Conservation (phyloP, 1,284 basidiomycete species). For the Sanghuangporus weigelae region DNA sequence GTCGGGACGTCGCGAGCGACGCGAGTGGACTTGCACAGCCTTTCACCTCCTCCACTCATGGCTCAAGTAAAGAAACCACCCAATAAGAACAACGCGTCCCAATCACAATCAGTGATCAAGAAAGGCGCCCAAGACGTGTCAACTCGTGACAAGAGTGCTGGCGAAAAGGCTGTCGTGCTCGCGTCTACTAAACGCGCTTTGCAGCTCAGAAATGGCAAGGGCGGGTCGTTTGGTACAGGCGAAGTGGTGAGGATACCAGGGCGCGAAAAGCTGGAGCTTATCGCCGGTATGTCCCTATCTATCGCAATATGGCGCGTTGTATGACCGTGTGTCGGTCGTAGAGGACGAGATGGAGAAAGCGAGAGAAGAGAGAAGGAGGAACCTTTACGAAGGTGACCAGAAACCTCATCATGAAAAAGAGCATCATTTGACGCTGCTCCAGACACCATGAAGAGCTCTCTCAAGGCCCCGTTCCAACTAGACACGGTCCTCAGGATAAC, state of each 20-base stretch:
- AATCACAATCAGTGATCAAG: background rate
- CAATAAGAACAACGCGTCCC: background rate
- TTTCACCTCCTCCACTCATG: background rate
- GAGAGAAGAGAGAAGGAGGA: slow-evolving; percentile 30
- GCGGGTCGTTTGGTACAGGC: slow-evolving; percentile 63
- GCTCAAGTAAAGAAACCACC: background rate
- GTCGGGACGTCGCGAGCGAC: background rate
- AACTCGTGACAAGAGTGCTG: background rate
- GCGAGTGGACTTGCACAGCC: background rate
- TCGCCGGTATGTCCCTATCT: slow-evolving; percentile 49
- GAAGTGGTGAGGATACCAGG: slow-evolving; percentile 64
- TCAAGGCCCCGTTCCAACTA: slow-evolving; percentile 60
- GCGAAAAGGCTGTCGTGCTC: slow-evolving; percentile 1
- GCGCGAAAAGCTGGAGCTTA: slow-evolving; percentile 70
- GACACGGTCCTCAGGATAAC: slow-evolving; percentile 58
- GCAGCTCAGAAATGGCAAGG: slow-evolving; percentile 65
- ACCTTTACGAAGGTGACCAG: slow-evolving; percentile 15
- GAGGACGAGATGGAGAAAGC: slow-evolving; percentile 62
- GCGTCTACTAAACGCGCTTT: slow-evolving; percentile 56
- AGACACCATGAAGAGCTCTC: slow-evolving; percentile 23
- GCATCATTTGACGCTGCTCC: background rate
- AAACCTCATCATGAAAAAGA: background rate
- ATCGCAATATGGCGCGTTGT: background rate
- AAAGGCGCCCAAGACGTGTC: slow-evolving; percentile 9
- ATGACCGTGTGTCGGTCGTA: slow-evolving; percentile 27